Evolutionary conservation across 108 stramenopile species (phyloP), one percentile per base, ranked within the genome.

Genomic region (Pseudonitzschia delicatissima): DNA sequence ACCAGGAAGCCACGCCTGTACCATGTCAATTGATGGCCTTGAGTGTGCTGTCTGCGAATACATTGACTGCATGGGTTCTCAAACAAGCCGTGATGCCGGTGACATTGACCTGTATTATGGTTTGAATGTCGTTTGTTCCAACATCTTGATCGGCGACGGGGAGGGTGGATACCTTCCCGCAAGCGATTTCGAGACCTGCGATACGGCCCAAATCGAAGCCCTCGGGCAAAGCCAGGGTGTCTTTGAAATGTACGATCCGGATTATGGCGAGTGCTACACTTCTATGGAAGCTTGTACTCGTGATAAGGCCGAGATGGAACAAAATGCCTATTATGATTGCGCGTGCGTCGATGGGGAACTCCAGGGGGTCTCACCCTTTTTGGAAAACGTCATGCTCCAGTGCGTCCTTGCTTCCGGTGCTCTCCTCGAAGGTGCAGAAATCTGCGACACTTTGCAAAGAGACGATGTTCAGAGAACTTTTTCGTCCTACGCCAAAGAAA

Each of bases 201-300:
- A 55, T 27, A 27, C 2, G 32, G 21, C 0, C 7, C 60, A 61
- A 42, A 21, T 61, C 5, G 20, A 55, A 33, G 26, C 15, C 20
- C 28, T 55, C 17, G 53, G 53, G 18, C n/a, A 8, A 4, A 36
- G 23, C 1, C 60, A 61, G 11, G 60, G 60, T 36, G 39, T 61
- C 0, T 61, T 61, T 42, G 39, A 61, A 42, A 37, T 61, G 60
- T 61, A 61, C 32, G 39, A 61, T 42, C 31, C 28, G 25, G 60
- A 61, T 15, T 61, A 61, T 15, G 60, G 60, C 18, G 23, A 61
- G 21, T 61, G 60, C 25, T 61, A 61, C 32, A 42, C 39, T 5
- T 29, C 60, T 0, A 21, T 33, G 23, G 37, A 37, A 26, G 60
- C 23, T 20, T 61, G 60, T 26, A 37, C 37, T 5, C 39, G 60